Base-by-base conservation (phyloP, 2,329 filamentous ascomycete genomes). In the Sporothrix dimorphospora region DNA sequence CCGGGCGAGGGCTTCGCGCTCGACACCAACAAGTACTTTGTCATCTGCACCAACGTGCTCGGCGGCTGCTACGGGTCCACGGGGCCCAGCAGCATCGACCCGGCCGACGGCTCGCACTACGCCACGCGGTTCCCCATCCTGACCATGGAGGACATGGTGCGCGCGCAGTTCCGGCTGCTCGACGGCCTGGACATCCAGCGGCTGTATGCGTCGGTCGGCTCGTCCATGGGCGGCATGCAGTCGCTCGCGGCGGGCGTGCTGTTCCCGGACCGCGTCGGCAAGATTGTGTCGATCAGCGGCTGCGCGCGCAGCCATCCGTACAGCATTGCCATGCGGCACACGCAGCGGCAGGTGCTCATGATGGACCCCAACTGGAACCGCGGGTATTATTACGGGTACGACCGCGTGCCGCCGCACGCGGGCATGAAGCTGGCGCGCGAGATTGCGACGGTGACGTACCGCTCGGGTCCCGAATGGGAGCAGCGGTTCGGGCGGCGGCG, bases 151-250 rank as follows among this genome's bases (percentile, higher is more conserved):
- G 96, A 99, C 81, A 99, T 99, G 96, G 96, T 98, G 40, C 90
- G 94, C 71, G 95, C 94, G 5, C 96, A 99, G 80, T 98, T 98
- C 83, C 87, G 92, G 57, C 87, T 99, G 40, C 86, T 99, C 14
- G 94, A 98, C 80, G 81, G 84, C 4, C 84, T 99, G 38, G 90
- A 90, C 6, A 91, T 99, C 61, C 79, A 88, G 30, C 92, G 89
- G 78, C 86, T 99, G 11, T 93, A 97, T 80, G 96, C 96, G 21
- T 97, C 93, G 73, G 95, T 99, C 24, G 96, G 96, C 16, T 94
- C 93, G 6, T 97, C 94, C 81, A 99, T 99, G 96, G 96, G 96
- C 70, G 96, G 96, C 71, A 99, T 99, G 96, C 95, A 97, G 80
- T 96, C 93, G 76, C 87, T 99, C 5, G 94, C 94, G 8, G 92